Percentiles rank a stretch among this genome's conserved stretches.
phyloP scores from a whole-genome alignment of 306 rosid species.

The Citrullus amarus region DNA sequence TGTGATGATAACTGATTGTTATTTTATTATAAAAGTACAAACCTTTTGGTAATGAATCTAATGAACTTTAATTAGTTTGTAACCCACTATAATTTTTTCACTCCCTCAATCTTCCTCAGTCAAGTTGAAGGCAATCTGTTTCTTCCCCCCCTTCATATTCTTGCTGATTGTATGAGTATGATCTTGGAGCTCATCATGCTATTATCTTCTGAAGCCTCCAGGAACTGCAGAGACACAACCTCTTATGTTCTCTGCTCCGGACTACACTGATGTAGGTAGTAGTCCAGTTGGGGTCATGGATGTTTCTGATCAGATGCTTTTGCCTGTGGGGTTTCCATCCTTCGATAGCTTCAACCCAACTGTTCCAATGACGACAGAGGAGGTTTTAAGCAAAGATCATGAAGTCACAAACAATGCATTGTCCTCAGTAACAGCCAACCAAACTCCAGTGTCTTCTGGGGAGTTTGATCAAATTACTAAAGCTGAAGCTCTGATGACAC shows the following conservation, averaged over 20 bases:
- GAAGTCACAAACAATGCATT: conserved; percentile 35
- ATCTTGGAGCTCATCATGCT: conserved; percentile 16
- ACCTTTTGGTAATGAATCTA: neutral
- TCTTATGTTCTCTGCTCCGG: conserved; percentile 60
- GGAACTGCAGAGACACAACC: conserved; percentile 94
- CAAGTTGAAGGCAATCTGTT: neutral
- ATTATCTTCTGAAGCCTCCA: conserved; percentile 76
- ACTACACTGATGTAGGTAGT: conserved; percentile 63
- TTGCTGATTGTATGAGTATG: neutral
- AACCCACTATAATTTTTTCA: neutral
- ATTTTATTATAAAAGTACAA: neutral
- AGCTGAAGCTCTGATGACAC: conserved; percentile 93
- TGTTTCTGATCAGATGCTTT: conserved; percentile 59
- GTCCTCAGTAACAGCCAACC: conserved; percentile 36
- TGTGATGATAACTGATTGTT: neutral
- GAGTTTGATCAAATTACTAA: conserved; percentile 87
- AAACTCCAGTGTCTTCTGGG: conserved; percentile 35
- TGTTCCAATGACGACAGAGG: conserved; percentile 48
- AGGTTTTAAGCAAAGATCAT: conserved; percentile 43
- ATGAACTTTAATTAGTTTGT: neutral
- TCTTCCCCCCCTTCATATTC: neutral
- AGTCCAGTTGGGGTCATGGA: conserved; percentile 73
- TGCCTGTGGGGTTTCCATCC: conserved; percentile 63
- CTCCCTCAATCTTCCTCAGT: neutral
- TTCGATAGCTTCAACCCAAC: conserved; percentile 68